Base-by-base conservation (phyloP, 169 alveolate genomes). In the Eimeria necatrix region DNA sequence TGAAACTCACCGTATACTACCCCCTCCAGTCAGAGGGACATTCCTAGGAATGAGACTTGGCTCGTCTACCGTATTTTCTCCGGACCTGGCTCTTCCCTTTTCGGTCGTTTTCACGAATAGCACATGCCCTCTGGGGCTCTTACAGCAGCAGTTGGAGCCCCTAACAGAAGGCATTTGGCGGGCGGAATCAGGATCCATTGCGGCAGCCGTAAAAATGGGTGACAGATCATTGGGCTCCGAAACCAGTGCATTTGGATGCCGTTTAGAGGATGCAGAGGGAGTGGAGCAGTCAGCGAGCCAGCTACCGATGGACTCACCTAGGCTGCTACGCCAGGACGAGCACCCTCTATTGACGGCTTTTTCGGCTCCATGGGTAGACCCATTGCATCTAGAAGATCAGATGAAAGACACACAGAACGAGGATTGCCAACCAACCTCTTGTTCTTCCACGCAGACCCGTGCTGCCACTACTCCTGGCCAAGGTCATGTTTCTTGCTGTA, bases 111-210 rank as follows among this genome's bases (percentile, higher is more conserved):
- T 85, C 81, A 85, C 92, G 48, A 60, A 59, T 32, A 60, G 92
- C 92, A 26, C 41, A 16, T 41, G 92, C 81, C 81, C 92, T 2
- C 7, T 60, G 49, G 81, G 81, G 20, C 92, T 85, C 52, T 7
- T 53, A 26, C 92, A 60, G 80, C 92, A 85, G 41, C 78, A 83
- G 80, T n/a, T 85, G 92, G 80, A 85, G 49, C 92, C 92, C 59
- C 46, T 85, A 26, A 81, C 80, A 85, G 80, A 85, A 6, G 41
- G 80, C 64, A 26, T 60, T 32, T 60, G 92, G 80, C 92, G 24
- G 22, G 92, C 92, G 49, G 81, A 85, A 60, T 6, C 22, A 32
- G 92, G 60, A 26, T 76, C 92, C n/a, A 22, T 85, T 20, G 92
- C 80, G 60, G 80, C 92, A 9, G 92, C 92, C 60, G 76, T 78